phyloP scores from a whole-genome alignment of 148 eudicot species.

The Cornus kousa region DNA sequence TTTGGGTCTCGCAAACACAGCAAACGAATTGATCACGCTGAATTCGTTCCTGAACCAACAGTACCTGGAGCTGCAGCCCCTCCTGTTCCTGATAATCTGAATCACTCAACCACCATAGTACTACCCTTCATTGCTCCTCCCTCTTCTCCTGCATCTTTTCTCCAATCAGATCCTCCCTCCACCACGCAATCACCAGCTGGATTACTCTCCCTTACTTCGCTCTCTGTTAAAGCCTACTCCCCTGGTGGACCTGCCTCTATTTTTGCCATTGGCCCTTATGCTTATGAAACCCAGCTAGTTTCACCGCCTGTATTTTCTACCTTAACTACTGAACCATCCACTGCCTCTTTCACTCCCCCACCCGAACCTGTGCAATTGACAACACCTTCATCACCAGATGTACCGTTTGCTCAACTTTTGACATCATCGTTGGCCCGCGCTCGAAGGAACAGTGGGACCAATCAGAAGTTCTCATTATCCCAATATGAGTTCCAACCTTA shows the following conservation, averaged over 20 bases:
- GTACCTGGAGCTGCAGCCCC: conserved; percentile 31
- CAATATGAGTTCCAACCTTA: conserved; percentile 68
- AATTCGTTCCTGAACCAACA: conserved; percentile 66
- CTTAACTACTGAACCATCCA: conserved; percentile 81
- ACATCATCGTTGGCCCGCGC: conserved; percentile 65
- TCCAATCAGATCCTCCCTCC: conserved; percentile 84
- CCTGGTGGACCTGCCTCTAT: conserved; percentile 49
- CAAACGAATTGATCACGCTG: conserved; percentile 74
- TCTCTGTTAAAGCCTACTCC: conserved; percentile 45
- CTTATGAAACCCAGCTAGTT: conserved; percentile 86
- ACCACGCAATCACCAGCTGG: conserved; percentile 76
- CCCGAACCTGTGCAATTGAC: conserved; percentile 74
- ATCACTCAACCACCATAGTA: conserved; percentile 46
- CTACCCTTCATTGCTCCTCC: conserved; percentile 88
- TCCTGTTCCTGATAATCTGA: conserved; percentile 38
- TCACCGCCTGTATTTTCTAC: conserved; percentile 94
- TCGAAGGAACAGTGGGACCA: conserved; percentile 57
- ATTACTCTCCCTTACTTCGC: conserved; percentile 46
- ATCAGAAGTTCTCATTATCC: conserved; percentile 52
- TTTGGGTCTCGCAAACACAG: conserved; percentile 67
- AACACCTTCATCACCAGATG: conserved; percentile 93
- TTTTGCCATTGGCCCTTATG: conserved; percentile 82
- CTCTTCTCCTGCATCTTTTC: conserved; percentile 84
- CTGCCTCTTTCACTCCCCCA: conserved; percentile 92
- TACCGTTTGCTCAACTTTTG: conserved; percentile 85